Base-by-base conservation (phyloP, 768 basidiomycete species). In the Russula sp. region DNA sequence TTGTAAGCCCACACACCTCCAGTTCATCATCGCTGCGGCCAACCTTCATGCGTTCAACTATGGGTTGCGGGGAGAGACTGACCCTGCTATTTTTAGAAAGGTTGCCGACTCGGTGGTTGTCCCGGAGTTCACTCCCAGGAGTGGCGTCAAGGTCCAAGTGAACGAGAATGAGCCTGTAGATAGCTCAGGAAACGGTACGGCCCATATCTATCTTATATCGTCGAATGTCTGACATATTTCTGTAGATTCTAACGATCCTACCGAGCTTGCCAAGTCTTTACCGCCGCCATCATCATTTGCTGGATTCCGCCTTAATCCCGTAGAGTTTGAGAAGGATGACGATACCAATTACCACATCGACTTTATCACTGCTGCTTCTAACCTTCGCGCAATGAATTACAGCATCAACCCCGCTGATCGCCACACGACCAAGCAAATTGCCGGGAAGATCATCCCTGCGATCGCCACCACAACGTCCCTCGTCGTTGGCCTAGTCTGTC, bases 241-340 rank as follows among this genome's bases (percentile, higher is more conserved):
- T 16, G 32, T 44, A 67, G 68, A 69, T 48, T 11, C 68, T 36
- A 24, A 24, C 4, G 85, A 89, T 55, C 70, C 80, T 8, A 76
- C 80, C 8, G 82, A 83, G 20, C 75, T 92, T 59, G 71, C 83
- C 56, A 81, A 85, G 67, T 82, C 88, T 67, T 79, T 99, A 24
- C 97, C 97, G 26, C 75, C 89, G 20, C 96, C 97, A 0, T 92
- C 94, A 2, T 91, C 92, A 20, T 79, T 99, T 48, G 95, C 89
- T 56, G 97, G 97, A n/a, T 99, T 95, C 78, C 89, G 97, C 60
- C 83, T 99, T 54, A 90, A 80, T 57, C 92, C 96, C 3, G 96
- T 95, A 56, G 94, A 97, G 71, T 99, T 99, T 69, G 97, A 99
- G 81, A 99, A 99, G 78, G 97, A 99, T 72, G 96, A 98, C 71